A percentile compares a stretch with the other conserved stretches of the same genome.
These are phyloP conservation scores for Tuber melanosporum DNA, from an alignment of 495 filamentous ascomycete genomes.

Conservation along the genomic window DNA sequence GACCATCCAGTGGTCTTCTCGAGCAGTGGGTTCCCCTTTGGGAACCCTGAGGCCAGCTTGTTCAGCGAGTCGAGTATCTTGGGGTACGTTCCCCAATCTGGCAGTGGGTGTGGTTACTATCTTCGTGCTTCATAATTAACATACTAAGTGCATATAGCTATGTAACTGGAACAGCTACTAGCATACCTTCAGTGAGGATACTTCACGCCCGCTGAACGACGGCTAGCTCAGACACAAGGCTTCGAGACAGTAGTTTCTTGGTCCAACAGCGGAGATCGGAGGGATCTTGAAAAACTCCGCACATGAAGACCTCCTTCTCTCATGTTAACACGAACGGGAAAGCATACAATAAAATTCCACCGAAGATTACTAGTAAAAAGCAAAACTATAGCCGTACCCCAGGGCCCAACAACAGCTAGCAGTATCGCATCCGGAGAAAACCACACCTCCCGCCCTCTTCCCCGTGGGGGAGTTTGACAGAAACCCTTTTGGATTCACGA, in stretches of 20 bases:
- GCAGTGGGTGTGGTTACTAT: no score
- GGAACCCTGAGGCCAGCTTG: no score
- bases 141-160: no score
- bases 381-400: slow-evolving; percentile 49
- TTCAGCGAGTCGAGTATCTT: no score
- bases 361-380: slow-evolving; percentile 55
- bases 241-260: slow-evolving; percentile 45
- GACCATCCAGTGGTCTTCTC: no score
- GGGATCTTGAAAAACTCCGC: slow-evolving; percentile 54
- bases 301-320: slow-evolving; percentile 51
- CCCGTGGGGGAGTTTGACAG: slow-evolving; percentile 61
- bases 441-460: slow-evolving; percentile 50
- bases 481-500: slow-evolving; percentile 55
- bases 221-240: no score
- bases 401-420: slow-evolving; percentile 49
- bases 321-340: slow-evolving; percentile 37
- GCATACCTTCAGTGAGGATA: no score
- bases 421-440: slow-evolving; percentile 51
- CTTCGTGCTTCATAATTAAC: no score
- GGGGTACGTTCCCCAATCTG: no score
- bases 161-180: no score
- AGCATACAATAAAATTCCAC: slow-evolving; percentile 62
- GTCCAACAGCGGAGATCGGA: slow-evolving; percentile 54
- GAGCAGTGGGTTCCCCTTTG: no score
- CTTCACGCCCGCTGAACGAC: no score